phyloP scores from a whole-genome alignment of 1,284 basidiomycete genomes.

The Boletellus deceptivus region DNA sequence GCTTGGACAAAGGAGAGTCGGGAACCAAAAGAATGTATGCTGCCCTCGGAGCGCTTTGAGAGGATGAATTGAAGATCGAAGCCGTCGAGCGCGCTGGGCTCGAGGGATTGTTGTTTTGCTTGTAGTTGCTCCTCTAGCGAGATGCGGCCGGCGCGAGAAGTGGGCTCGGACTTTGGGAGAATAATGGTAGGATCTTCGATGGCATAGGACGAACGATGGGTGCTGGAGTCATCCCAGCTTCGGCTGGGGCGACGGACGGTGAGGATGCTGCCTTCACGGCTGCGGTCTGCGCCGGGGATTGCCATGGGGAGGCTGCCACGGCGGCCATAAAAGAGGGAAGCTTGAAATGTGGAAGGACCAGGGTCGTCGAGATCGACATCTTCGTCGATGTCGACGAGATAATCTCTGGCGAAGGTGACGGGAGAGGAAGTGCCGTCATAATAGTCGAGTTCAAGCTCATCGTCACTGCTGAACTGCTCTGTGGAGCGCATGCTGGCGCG shows the following conservation, averaged over 20 bases:
- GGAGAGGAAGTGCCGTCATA: slow-evolving; percentile 37
- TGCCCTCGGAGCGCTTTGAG: slow-evolving; percentile 28
- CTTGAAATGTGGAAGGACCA: slow-evolving; percentile 22
- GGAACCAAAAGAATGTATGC: slow-evolving; percentile 33
- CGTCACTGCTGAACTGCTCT: slow-evolving; percentile 50
- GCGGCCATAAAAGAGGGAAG: slow-evolving; percentile 26
- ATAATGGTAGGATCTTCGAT: slow-evolving; percentile 34
- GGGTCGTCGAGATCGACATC: slow-evolving; percentile 25
- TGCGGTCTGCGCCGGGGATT: slow-evolving; percentile 41
- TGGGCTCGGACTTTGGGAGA: slow-evolving; percentile 44
- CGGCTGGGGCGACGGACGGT: slow-evolving; percentile 53
- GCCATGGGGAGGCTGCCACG: slow-evolving; percentile 47
- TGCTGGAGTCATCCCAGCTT: slow-evolving; percentile 48
- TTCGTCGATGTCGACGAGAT: slow-evolving; percentile 36
- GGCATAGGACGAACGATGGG: slow-evolving; percentile 24
- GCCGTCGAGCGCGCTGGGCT: slow-evolving; percentile 34
- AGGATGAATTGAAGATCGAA: slow-evolving; percentile 47
- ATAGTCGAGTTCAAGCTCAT: slow-evolving; percentile 44
- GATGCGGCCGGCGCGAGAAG: slow-evolving; percentile 45
- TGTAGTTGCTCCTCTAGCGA: slow-evolving; percentile 29
- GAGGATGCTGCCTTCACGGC: slow-evolving; percentile 48
- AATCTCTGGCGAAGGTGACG: slow-evolving; percentile 37
- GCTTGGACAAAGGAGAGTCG: slow-evolving; percentile 38
- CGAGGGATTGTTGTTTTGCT: slow-evolving; percentile 14
- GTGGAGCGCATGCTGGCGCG: slow-evolving; percentile 36